Percentiles rank a stretch among this genome's conserved stretches.
Conservation (phyloP, 176 grass and related monocot genomes). For the Alloteropsis semialata region DNA sequence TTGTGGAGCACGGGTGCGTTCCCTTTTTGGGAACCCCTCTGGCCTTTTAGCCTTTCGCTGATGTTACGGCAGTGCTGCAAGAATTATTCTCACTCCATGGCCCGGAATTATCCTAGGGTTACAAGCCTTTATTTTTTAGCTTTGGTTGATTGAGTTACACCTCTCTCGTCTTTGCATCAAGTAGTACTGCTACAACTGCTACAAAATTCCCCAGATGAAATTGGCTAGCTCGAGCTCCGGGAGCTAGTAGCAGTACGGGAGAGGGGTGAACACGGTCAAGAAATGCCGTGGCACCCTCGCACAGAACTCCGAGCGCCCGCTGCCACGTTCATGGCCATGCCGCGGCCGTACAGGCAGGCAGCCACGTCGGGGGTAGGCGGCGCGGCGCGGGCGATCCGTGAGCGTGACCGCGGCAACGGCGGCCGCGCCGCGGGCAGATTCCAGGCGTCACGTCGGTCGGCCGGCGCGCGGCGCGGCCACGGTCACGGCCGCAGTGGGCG, state of each 20-base stretch:
- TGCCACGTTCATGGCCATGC: no score
- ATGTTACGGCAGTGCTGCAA: neutral
- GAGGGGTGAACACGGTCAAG: no score
- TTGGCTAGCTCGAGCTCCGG: neutral
- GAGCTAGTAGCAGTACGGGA: no score
- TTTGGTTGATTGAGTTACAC: neutral
- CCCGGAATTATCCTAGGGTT: neutral
- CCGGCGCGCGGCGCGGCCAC: neutral
- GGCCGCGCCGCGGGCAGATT: neutral
- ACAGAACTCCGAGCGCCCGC: no score
- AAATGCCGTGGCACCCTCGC: no score
- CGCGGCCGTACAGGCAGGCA: constrained; percentile 24
- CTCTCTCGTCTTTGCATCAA: neutral
- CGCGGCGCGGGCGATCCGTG: neutral
- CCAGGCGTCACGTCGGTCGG: constrained; percentile 9
- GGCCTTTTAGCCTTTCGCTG: neutral
- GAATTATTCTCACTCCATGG: neutral
- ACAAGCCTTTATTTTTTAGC: neutral
- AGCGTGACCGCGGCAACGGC: neutral
- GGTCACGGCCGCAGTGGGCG: no score
- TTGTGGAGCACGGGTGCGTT: constrained; percentile 8
- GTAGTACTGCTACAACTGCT: no score
- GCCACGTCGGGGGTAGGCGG: neutral
- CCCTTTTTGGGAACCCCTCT: neutral
- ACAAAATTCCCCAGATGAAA: neutral